phyloP scores from a whole-genome alignment of 2,329 filamentous ascomycete genomes.

The Pseudogymnoascus sp. region DNA sequence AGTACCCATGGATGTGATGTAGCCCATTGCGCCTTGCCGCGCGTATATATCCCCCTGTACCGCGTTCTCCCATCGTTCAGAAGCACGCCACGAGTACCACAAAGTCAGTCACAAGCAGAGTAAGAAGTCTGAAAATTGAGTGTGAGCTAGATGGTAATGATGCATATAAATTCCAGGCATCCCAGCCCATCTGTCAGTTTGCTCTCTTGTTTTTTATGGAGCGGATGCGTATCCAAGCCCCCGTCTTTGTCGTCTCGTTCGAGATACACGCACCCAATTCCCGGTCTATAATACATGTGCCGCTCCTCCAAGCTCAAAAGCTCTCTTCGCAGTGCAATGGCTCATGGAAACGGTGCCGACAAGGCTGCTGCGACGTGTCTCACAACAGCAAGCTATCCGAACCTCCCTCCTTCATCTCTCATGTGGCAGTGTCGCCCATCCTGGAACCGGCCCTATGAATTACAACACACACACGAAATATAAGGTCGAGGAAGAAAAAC shows the following conservation, averaged over 20 bases:
- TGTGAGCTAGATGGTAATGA: slow-evolving; percentile 1
- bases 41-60: not conserved
- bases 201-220: not conserved
- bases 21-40: not conserved
- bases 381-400: not conserved
- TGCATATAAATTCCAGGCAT: not conserved
- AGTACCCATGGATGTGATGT: not conserved
- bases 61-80: not conserved
- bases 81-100: not conserved
- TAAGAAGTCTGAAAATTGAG: not conserved
- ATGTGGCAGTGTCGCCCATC: not conserved
- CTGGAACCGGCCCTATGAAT: slow-evolving; percentile 1
- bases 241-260: not conserved
- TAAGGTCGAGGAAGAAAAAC: not conserved
- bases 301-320: not conserved
- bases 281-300: not conserved
- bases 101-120: not conserved
- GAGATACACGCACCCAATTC: not conserved
- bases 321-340: not conserved
- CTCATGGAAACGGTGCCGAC: not conserved
- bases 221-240: not conserved
- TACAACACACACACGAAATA: not conserved
- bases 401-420: not conserved
- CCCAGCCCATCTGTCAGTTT: not conserved
- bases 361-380: not conserved